A percentile compares a stretch with the other conserved stretches of the same genome.
Conservation (phyloP, 1,284 basidiomycete genomes). For the Boletellus sp. region DNA sequence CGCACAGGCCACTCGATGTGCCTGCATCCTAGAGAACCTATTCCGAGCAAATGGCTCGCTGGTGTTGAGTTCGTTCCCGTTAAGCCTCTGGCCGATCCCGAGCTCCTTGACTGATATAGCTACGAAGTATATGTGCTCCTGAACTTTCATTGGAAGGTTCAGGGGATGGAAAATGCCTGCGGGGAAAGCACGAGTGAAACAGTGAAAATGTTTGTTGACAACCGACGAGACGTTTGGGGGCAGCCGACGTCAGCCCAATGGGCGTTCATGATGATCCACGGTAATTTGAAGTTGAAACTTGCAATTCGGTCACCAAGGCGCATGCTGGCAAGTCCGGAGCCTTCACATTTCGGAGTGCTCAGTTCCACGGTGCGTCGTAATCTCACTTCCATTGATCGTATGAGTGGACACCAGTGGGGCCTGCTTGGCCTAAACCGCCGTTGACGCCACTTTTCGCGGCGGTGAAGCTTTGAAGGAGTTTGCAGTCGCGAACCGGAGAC, state of each 20-base stretch:
- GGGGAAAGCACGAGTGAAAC: background rate
- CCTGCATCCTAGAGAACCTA: background rate
- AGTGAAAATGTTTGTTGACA: background rate
- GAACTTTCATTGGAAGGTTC: background rate
- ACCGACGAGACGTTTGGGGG: background rate
- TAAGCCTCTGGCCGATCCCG: background rate
- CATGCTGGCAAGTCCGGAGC: background rate
- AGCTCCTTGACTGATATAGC: background rate
- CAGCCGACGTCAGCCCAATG: background rate
- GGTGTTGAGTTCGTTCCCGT: background rate
- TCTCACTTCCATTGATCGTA: conserved; percentile 1
- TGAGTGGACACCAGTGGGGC: too few relatives aligned
- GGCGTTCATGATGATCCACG: background rate
- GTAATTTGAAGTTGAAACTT: background rate
- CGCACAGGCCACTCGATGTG: background rate
- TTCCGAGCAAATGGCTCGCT: background rate
- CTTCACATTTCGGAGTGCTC: background rate
- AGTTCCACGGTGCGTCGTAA: background rate
- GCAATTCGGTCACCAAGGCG: background rate
- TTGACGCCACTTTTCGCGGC: conserved; percentile 6
- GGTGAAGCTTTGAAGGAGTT: background rate
- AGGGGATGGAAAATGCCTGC: too few relatives aligned
- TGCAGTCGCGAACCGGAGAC: background rate
- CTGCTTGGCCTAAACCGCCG: too few relatives aligned
- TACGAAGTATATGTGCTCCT: background rate